Evolutionary conservation across 208 protist species (phyloP), one percentile per base, ranked within the genome.

Genomic region (Acanthamoeba sp.): DNA sequence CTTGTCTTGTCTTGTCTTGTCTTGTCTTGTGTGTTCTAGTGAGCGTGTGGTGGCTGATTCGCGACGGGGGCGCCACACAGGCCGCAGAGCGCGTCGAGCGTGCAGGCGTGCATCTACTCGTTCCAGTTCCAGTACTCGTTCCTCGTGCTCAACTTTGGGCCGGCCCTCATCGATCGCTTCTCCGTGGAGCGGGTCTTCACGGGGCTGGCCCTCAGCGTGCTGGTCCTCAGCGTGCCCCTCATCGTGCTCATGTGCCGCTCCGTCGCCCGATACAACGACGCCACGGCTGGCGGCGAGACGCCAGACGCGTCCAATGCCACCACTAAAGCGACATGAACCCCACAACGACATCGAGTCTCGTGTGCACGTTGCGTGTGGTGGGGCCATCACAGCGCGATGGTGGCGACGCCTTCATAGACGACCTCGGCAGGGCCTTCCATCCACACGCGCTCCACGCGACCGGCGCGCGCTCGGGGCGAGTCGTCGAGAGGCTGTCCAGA

Each of bases 61-160:
- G n/a, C n/a, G n/a, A n/a, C n/a, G n/a, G n/a, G n/a, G n/a, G n/a
- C 55, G 16, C 12, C 64, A 38, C 69, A 22, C 38, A 85, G 76
- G 36, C 76, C 76, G 27, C 76, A 85, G 76, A 85, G 76, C 42
- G 76, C 76, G 48, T 85, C 76, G 42, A 85, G 76, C 42, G 76
- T 85, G 22, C 76, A 85, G 76, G 76, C 76, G 12, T 50, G 76
- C 76, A 36, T 85, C 0, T 85, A 85, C 27, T 50, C 76, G 38
- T 85, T 85, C 45, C 76, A 85, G 48, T 85, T 57, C 42, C 76
- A 85, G 48, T 85, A 57, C 27, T 42, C 42, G n/a, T 85, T 85
- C 76, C 3, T 85, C 76, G 76, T 85, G 42, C 76, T 85, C 76
- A 85, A 85, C 76, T 85, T 85, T 14, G 76, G n/a, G 7, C 76